Percentiles rank a stretch among this genome's conserved stretches.
phyloP scores from a whole-genome alignment of 192 early-diverging fungal species.

The Coemansia sp. region DNA sequence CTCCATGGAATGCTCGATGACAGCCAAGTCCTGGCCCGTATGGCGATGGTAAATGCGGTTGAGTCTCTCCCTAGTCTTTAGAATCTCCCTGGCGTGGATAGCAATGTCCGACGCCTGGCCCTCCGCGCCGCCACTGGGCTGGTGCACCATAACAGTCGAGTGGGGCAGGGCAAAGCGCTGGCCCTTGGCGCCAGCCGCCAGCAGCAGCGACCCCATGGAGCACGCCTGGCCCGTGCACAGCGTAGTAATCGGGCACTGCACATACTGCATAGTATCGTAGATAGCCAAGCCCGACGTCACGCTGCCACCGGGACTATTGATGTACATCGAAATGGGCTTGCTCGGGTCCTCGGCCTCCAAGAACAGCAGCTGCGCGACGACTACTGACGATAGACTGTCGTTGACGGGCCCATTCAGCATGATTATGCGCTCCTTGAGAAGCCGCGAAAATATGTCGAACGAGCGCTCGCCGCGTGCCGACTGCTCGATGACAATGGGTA shows the following conservation, averaged over 20 bases:
- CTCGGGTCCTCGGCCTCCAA: constrained; percentile 93
- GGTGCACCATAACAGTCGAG: constrained; percentile 96
- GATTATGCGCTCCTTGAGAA: constrained; percentile 96
- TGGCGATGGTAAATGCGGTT: constrained; percentile 90
- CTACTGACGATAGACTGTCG: constrained; percentile 80
- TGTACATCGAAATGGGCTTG: constrained; percentile 94
- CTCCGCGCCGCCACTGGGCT: constrained; percentile 93
- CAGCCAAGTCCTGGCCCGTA: constrained; percentile 77
- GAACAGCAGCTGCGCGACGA: constrained; percentile 96
- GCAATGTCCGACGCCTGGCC: constrained; percentile 98
- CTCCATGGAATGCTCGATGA: constrained; percentile 90
- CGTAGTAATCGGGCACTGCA: constrained; percentile 90
- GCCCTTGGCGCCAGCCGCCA: constrained; percentile 89
- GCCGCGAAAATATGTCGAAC: constrained; percentile 96
- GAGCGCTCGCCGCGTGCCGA: constrained; percentile 88
- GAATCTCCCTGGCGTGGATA: constrained; percentile 95
- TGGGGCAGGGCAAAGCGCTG: constrained; percentile 88
- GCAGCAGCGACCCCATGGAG: constrained; percentile 95
- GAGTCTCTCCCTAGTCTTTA: constrained; percentile 79
- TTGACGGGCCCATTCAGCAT: constrained; percentile 93
- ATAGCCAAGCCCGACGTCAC: constrained; percentile 96
- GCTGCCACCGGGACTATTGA: constrained; percentile 97
- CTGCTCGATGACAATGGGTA: constrained; percentile 59
- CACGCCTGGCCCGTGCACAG: constrained; percentile 97
- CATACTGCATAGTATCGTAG: constrained; percentile 92